Percentiles rank a stretch among this genome's conserved stretches.
Conservation (phyloP, 2,329 filamentous ascomycete species). For the Colletotrichum endophyticum region DNA sequence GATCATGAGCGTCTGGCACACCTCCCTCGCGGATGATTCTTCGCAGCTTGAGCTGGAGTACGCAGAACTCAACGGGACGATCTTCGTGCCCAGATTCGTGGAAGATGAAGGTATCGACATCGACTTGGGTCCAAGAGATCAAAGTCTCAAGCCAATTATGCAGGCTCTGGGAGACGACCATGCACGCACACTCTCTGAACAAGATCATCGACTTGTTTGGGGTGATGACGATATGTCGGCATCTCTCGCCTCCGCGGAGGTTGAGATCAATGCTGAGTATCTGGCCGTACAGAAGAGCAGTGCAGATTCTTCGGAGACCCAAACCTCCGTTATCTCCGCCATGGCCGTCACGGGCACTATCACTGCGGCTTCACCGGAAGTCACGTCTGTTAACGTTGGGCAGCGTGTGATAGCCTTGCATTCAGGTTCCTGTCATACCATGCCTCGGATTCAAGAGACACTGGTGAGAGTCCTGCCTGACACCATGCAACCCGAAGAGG, state of each 20-base stretch:
- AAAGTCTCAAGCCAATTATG: not conserved
- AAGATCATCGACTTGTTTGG: not conserved
- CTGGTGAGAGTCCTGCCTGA: not conserved
- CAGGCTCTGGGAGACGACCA: not conserved
- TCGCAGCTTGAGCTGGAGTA: slow-evolving; percentile 14
- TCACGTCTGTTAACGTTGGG: not conserved
- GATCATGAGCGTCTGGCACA: not conserved
- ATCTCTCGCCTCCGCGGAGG: not conserved
- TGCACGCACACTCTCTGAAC: not conserved
- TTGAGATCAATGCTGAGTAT: not conserved
- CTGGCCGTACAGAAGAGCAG: not conserved
- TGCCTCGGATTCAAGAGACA: not conserved
- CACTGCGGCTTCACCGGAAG: not conserved
- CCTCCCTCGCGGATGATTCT: not conserved
- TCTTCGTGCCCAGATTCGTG: slow-evolving; percentile 14
- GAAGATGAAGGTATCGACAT: slow-evolving; percentile 12
- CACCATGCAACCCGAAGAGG: not conserved
- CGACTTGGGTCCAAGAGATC: not conserved
- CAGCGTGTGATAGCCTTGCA: not conserved
- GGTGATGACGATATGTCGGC: not conserved
- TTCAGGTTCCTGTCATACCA: not conserved
- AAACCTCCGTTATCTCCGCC: not conserved
- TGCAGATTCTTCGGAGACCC: not conserved
- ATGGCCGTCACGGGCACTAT: not conserved
- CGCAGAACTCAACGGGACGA: slow-evolving; percentile 1